Evolutionary conservation across 345 rosid species (phyloP).

Genomic region (Noccaea caerulescens): DNA sequence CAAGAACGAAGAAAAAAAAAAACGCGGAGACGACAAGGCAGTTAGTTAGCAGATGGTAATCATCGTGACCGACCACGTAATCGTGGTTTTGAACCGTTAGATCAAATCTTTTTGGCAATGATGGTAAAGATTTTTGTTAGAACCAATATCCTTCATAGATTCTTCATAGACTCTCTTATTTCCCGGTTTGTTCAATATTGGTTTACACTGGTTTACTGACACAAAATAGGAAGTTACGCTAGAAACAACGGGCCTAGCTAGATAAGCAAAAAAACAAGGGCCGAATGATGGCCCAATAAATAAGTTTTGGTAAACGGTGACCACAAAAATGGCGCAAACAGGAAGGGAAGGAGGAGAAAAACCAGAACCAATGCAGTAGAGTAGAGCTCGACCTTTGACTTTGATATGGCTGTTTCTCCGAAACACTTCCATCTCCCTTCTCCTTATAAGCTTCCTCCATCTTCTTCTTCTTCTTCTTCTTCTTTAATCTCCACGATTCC

Average conservation of each 20-base stretch:
- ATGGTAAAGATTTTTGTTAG: no score
- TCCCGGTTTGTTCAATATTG: no score
- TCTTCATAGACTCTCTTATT: no score
- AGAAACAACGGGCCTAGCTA: constrained; percentile 1
- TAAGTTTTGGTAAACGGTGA: constrained; percentile 22
- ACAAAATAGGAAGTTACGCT: not conserved
- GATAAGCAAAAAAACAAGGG: not conserved
- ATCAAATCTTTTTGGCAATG: no score
- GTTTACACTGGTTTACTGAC: no score
- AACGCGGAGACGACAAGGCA: no score
- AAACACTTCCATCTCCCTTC: constrained; percentile 28
- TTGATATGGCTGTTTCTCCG: constrained; percentile 35
- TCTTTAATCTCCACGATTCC: not conserved
- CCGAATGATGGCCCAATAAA: constrained; percentile 5
- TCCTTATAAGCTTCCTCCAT: constrained; percentile 22
- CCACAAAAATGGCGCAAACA: constrained; percentile 39
- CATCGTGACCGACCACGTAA: no score
- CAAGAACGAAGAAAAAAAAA: no score
- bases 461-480: constrained; percentile 4
- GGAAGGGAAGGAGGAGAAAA: not conserved
- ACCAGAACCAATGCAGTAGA: constrained; percentile 36
- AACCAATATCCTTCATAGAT: no score
- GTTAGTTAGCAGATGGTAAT: no score
- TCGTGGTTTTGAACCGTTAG: no score
- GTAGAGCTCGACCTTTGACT: constrained; percentile 17